Base-by-base conservation (phyloP, 139 green algal genomes). In the Chlorokybus atmophyticus region DNA sequence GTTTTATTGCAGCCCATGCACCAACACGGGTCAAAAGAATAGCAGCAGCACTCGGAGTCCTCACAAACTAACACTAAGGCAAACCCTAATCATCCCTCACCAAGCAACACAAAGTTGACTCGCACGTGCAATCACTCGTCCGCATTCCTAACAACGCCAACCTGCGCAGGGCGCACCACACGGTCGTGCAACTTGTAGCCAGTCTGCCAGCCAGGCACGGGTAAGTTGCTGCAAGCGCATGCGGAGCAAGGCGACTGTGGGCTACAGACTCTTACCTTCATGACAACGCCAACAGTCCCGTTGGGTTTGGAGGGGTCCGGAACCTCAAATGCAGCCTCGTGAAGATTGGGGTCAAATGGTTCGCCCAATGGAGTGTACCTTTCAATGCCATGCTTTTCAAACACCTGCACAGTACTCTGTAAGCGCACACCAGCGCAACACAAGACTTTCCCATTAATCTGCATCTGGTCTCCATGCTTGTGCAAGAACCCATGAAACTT, bases 311-410 rank as follows among this genome's bases (percentile, higher is more conserved):
- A 69, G 1, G 80, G 50, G 50, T 90, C 80, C 0, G 82, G 79
- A 32, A 94, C 57, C 42, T 95, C 75, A 49, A 95, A 95, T 38
- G 94, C 72, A 2, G 90, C 89, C 28, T 77, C 84, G 71, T 95
- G 88, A 6, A 81, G 32, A 73, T 97, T 92, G n/a, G 90, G 90
- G 72, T 97, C 85, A 69, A 97, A 96, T 4, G 59, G 29, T 28
- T 95, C 69, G 3, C 73, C 77, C n/a, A 82, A 2, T 0, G 86
- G 81, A 59, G 85, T 70, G 58, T 78, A 88, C 32, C 67, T 60
- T 54, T 79, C 71, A 14, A 93, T 69, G 10, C 82, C 83, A 50
- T 88, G 32, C 71, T 82, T 71, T 54, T 75, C 69, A 27, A 94
- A 69, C 28, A 86, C 75, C 82, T 88, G 59, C 35, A 14, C 10